Percentiles rank a stretch among this genome's conserved stretches.
phyloP scores from a whole-genome alignment of 2,329 filamentous ascomycete genomes.

The Coniochaeta sp. region DNA sequence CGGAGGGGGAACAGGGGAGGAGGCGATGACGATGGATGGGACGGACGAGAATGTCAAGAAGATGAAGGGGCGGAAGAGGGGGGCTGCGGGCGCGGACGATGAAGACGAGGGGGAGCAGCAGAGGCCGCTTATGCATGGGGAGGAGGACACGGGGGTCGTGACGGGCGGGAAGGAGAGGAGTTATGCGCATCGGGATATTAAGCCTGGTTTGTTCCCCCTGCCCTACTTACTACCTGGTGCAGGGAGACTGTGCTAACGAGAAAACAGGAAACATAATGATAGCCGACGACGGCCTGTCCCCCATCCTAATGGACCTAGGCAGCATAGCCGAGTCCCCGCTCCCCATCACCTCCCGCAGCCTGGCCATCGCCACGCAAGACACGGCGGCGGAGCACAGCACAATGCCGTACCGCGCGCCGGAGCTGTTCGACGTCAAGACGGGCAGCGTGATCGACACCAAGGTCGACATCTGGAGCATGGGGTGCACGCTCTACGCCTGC shows the following conservation, averaged over 20 bases:
- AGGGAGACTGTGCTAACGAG: background rate
- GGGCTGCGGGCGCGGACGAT: conserved; percentile 43
- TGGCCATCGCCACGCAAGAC: conserved; percentile 89
- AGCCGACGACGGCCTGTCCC: conserved; percentile 76
- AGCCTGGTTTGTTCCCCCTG: conserved; percentile 62
- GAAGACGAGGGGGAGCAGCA: conserved; percentile 70
- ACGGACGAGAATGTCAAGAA: conserved; percentile 29
- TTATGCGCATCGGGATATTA: conserved; percentile 95
- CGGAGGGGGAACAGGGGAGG: conserved; percentile 24
- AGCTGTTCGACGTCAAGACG: conserved; percentile 96
- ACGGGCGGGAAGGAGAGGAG: conserved; percentile 61
- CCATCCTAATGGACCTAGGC: conserved; percentile 96
- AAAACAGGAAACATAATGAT: conserved; percentile 89
- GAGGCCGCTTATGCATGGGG: conserved; percentile 76
- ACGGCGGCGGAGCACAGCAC: conserved; percentile 93
- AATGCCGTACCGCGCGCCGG: conserved; percentile 96
- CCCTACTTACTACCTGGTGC: background rate
- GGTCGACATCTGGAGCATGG: conserved; percentile 95
- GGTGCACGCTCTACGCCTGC: conserved; percentile 96
- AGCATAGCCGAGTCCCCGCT: conserved; percentile 83
- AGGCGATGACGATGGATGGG: conserved; percentile 40
- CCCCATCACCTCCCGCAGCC: conserved; percentile 80
- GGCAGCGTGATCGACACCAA: conserved; percentile 89
- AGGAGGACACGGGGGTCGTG: conserved; percentile 59
- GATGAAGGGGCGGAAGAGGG: conserved; percentile 29